A percentile compares a stretch with the other conserved stretches of the same genome.
Evolutionary conservation across 2,329 filamentous ascomycete species (phyloP).

Genomic region (Fusarium setosum): DNA sequence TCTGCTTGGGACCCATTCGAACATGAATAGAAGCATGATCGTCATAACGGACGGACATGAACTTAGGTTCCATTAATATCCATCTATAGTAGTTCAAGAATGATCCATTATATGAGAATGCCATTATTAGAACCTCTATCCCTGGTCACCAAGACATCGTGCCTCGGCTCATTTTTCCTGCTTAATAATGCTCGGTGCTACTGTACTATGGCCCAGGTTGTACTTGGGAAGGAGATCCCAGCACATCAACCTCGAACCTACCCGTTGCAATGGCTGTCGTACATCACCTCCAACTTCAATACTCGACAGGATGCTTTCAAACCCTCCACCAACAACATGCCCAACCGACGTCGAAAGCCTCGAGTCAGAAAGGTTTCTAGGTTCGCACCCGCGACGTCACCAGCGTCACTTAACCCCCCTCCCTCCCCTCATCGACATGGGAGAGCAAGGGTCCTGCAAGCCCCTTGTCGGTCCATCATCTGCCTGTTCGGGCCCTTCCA

Average conservation of each 20-base stretch:
- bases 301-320: background rate
- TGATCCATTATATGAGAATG: conserved; percentile 8
- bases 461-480: conserved; percentile 16
- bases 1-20: background rate
- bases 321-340: background rate
- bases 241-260: background rate
- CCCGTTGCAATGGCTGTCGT: background rate
- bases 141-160: background rate
- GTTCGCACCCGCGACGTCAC: background rate
- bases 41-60: conserved; percentile 26
- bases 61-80: conserved; percentile 11
- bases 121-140: background rate
- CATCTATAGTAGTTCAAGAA: conserved; percentile 16
- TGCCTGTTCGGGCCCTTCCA: conserved; percentile 17
- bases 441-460: conserved; percentile 7
- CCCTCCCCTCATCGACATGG: conserved; percentile 8
- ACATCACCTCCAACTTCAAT: background rate
- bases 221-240: background rate
- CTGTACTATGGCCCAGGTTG: background rate
- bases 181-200: background rate
- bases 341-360: conserved; percentile 6
- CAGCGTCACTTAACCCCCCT: conserved; percentile 3
- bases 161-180: background rate
- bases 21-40: conserved; percentile 19
- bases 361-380: conserved; percentile 1